Conservation (phyloP, 805 yeast genomes). For the Lipomyces mesembrius region DNA sequence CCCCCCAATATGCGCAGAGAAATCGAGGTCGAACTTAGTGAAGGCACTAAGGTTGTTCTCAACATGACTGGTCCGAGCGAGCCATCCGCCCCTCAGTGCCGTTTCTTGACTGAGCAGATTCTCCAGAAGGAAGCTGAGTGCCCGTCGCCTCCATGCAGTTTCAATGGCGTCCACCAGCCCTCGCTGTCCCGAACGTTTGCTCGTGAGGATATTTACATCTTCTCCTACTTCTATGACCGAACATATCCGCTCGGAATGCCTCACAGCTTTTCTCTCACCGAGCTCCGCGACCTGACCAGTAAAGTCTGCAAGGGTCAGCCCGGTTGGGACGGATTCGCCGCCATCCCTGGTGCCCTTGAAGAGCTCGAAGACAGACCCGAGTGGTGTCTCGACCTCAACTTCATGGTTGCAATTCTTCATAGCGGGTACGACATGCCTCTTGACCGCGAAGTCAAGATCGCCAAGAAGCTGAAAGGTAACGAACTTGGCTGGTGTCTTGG, state of each 20-base stretch:
- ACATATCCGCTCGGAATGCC: constrained; percentile 96
- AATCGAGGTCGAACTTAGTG: constrained; percentile 59
- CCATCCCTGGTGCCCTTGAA: constrained; percentile 68
- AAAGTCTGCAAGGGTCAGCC: constrained; percentile 84
- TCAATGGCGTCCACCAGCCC: constrained; percentile 98
- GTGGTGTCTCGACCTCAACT: constrained; percentile 92
- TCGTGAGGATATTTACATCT: constrained; percentile 77
- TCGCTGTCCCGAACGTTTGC: constrained; percentile 79
- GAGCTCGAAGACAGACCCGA: constrained; percentile 79
- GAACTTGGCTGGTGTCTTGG: constrained; percentile 99
- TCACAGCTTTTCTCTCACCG: constrained; percentile 79
- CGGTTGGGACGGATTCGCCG: constrained; percentile 71
- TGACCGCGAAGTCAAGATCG: constrained; percentile 86
- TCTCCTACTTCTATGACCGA: constrained; percentile 94
- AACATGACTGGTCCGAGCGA: constrained; percentile 67
- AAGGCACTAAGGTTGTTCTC: constrained; percentile 51
- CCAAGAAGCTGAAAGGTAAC: constrained; percentile 82
- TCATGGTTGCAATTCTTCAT: constrained; percentile 86
- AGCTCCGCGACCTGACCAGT: constrained; percentile 77
- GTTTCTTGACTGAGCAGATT: constrained; percentile 77
- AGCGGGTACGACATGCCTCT: constrained; percentile 97
- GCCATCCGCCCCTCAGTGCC: constrained; percentile 82
- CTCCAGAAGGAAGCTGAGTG: constrained; percentile 85
- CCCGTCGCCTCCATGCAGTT: constrained; percentile 80
- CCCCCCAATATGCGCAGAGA: constrained; percentile 72